These are phyloP conservation scores for Colletotrichum melonis DNA, from an alignment of 2,329 filamentous ascomycete genomes.

Conservation along the genomic window DNA sequence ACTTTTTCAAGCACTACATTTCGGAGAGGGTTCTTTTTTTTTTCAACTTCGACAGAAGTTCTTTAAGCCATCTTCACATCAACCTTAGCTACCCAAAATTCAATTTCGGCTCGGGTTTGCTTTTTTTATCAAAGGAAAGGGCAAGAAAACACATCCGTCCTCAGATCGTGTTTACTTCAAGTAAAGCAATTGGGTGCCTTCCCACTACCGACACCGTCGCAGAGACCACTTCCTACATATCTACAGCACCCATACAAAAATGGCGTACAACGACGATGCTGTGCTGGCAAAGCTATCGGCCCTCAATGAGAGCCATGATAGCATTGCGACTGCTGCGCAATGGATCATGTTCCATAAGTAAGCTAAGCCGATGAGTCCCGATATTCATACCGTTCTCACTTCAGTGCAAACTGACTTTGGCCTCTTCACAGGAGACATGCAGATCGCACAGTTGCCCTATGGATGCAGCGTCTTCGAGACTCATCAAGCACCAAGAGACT, in stretches of 20 bases:
- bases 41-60: constrained; percentile 4
- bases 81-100: not conserved
- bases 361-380: not conserved
- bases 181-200: not conserved
- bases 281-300: constrained; percentile 95
- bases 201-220: not conserved
- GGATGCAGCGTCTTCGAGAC: constrained; percentile 90
- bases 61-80: constrained; percentile 9
- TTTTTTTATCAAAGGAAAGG: not conserved
- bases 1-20: not conserved
- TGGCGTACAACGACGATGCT: constrained; percentile 97
- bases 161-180: not conserved
- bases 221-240: not conserved
- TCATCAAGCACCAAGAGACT: constrained; percentile 87
- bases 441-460: constrained; percentile 89
- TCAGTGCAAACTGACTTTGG: constrained; percentile 16
- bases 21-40: not conserved
- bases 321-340: constrained; percentile 94
- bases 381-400: constrained; percentile 1
- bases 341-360: constrained; percentile 97
- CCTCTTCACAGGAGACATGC: constrained; percentile 80
- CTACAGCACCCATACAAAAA: constrained; percentile 47
- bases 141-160: not conserved
- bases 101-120: not conserved
- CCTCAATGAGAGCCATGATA: constrained; percentile 97